A percentile compares a stretch with the other conserved stretches of the same genome.
phyloP scores from a whole-genome alignment of 345 rosid genomes.

The Jatropha curcas region DNA sequence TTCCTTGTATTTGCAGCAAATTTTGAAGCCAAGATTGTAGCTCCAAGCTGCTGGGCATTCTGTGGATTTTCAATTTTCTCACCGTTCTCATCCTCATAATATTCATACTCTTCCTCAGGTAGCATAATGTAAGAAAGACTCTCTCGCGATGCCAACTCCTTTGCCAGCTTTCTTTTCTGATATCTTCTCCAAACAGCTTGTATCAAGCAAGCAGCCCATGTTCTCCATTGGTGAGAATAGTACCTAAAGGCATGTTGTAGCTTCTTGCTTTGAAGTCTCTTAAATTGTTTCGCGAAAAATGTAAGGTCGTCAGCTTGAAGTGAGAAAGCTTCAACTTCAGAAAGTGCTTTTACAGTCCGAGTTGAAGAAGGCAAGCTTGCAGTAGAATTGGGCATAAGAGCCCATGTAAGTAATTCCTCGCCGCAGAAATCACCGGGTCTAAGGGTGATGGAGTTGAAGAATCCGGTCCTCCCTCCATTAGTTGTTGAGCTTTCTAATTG shows the following conservation, averaged over 20 bases:
- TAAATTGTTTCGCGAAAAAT: constrained; percentile 83
- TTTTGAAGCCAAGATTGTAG: constrained; percentile 64
- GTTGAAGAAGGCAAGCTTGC: constrained; percentile 73
- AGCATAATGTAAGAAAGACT: constrained; percentile 30
- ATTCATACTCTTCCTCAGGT: constrained; percentile 25
- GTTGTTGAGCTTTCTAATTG: constrained; percentile 91
- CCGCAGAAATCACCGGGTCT: constrained; percentile 93
- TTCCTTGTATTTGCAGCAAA: constrained; percentile 66
- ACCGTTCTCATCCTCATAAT: constrained; percentile 26
- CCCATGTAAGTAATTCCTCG: constrained; percentile 93
- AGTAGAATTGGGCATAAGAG: constrained; percentile 74
- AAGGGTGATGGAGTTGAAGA: constrained; percentile 83
- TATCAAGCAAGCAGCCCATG: constrained; percentile 86
- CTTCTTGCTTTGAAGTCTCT: constrained; percentile 85
- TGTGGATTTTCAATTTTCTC: constrained; percentile 20
- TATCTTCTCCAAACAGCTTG: constrained; percentile 85
- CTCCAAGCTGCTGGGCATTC: constrained; percentile 49
- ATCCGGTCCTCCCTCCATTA: constrained; percentile 85
- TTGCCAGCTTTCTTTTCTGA: constrained; percentile 56
- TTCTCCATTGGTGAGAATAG: constrained; percentile 94
- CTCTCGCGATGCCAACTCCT: constrained; percentile 55
- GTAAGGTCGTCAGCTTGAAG: constrained; percentile 84
- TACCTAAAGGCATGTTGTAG: constrained; percentile 94
- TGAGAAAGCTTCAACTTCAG: constrained; percentile 90
- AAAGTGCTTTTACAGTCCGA: constrained; percentile 62